Percentiles rank a stretch among this genome's conserved stretches.
Evolutionary conservation across 1,284 basidiomycete genomes (phyloP).

Genomic region (Irpex rosettiformis): DNA sequence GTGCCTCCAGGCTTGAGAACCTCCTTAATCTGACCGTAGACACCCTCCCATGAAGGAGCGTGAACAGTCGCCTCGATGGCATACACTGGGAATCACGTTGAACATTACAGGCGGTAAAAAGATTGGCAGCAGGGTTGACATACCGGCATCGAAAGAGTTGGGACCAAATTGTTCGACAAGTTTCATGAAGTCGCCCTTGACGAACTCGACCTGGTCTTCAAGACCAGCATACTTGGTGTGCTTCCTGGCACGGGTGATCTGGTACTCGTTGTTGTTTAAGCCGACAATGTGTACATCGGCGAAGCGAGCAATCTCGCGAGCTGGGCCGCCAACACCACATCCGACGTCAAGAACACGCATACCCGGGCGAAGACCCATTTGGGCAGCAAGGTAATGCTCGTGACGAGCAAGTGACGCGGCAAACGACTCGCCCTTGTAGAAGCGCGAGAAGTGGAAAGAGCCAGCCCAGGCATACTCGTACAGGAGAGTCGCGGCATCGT

Average conservation of each 20-base stretch:
- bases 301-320: slow-evolving; percentile 93
- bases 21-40: slow-evolving; percentile 92
- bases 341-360: slow-evolving; percentile 98
- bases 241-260: slow-evolving; percentile 80
- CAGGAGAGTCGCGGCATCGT: slow-evolving; percentile 94
- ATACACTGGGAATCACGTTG: slow-evolving; percentile 58
- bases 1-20: slow-evolving; percentile 96
- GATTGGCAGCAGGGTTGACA: slow-evolving; percentile 26
- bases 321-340: slow-evolving; percentile 97
- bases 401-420: slow-evolving; percentile 85
- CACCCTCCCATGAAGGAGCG: slow-evolving; percentile 93
- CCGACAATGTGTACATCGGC: slow-evolving; percentile 86
- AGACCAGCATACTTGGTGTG: slow-evolving; percentile 85
- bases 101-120: slow-evolving; percentile 4
- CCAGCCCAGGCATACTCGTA: slow-evolving; percentile 96
- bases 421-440: slow-evolving; percentile 95
- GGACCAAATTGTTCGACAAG: slow-evolving; percentile 90
- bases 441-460: slow-evolving; percentile 98
- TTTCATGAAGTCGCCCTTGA: slow-evolving; percentile 97
- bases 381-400: slow-evolving; percentile 93
- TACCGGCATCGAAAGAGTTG: slow-evolving; percentile 92
- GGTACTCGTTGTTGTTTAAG: slow-evolving; percentile 97
- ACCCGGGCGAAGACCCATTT: slow-evolving; percentile 80
- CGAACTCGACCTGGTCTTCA: slow-evolving; percentile 75
- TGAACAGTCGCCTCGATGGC: slow-evolving; percentile 98